Percentiles rank a stretch among this genome's conserved stretches.
Conservation (phyloP, 1,139 yeast species). For the Nakaseomyces kungkrabaensis region DNA sequence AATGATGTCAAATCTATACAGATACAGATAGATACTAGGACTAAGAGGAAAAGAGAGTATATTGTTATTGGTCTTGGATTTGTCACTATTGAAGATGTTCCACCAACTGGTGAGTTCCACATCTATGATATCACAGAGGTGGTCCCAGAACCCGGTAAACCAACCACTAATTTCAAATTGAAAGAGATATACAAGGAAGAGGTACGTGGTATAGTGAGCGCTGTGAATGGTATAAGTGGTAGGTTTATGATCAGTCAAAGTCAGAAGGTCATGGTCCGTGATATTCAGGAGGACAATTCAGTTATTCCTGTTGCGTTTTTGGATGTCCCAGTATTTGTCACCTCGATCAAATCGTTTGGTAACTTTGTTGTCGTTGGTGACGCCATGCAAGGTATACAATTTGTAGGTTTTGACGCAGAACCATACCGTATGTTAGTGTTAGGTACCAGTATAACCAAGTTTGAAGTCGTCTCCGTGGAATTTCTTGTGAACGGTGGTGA, state of each 20-base stretch:
- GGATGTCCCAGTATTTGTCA: conserved; percentile 71
- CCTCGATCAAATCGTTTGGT: conserved; percentile 75
- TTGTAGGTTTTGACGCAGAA: conserved; percentile 89
- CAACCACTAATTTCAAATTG: conserved; percentile 73
- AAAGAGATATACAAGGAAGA: conserved; percentile 69
- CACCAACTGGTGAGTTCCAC: conserved; percentile 72
- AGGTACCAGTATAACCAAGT: conserved; percentile 60
- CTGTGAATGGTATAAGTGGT: conserved; percentile 75
- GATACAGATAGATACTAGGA: conserved; percentile 36
- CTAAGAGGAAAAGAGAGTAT: conserved; percentile 54
- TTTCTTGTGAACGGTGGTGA: conserved; percentile 65
- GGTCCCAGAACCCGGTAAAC: conserved; percentile 83
- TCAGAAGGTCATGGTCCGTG: conserved; percentile 73
- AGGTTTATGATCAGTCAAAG: conserved; percentile 81
- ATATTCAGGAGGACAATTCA: conserved; percentile 46
- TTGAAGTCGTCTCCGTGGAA: conserved; percentile 57
- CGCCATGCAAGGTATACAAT: conserved; percentile 65
- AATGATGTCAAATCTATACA: conserved; percentile 30
- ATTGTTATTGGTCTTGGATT: conserved; percentile 72
- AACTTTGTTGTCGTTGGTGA: conserved; percentile 75
- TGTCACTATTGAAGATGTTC: conserved; percentile 72
- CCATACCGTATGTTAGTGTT: conserved; percentile 79
- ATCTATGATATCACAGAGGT: conserved; percentile 70
- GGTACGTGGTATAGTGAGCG: conserved; percentile 76
- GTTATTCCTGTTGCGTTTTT: conserved; percentile 77